Conservation (phyloP, 2,329 filamentous ascomycete genomes). For the Aspergillus alliaceus region DNA sequence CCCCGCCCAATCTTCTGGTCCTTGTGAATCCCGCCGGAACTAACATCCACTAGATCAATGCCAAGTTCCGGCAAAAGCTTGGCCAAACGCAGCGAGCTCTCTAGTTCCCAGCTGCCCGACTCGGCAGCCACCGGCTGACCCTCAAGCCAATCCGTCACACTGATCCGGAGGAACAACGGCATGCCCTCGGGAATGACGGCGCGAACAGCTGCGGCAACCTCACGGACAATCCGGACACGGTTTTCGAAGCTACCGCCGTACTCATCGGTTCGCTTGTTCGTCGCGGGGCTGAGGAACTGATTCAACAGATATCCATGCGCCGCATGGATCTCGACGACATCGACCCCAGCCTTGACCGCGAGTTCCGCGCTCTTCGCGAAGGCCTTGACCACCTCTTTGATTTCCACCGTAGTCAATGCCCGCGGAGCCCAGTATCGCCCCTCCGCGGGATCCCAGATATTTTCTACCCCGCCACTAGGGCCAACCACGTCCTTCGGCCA, state of each 20-base stretch:
- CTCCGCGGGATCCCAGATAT: slow-evolving; percentile 58
- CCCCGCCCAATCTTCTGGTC: slow-evolving; percentile 46
- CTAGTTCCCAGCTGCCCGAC: slow-evolving; percentile 41
- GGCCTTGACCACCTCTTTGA: slow-evolving; percentile 60
- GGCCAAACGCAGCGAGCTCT: slow-evolving; percentile 40
- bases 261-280: slow-evolving; percentile 64
- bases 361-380: slow-evolving; percentile 60
- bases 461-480: slow-evolving; percentile 43
- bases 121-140: slow-evolving; percentile 24
- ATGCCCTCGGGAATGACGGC: slow-evolving; percentile 62
- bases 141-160: slow-evolving; percentile 72
- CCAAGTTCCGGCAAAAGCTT: slow-evolving; percentile 43
- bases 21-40: slow-evolving; percentile 46
- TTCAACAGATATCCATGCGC: slow-evolving; percentile 77
- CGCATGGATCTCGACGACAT: slow-evolving; percentile 75
- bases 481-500: slow-evolving; percentile 52
- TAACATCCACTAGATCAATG: slow-evolving; percentile 48
- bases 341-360: slow-evolving; percentile 68
- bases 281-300: slow-evolving; percentile 66
- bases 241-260: slow-evolving; percentile 59
- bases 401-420: slow-evolving; percentile 66
- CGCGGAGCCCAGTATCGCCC: slow-evolving; percentile 59
- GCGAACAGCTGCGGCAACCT: slow-evolving; percentile 62
- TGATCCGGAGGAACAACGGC: slow-evolving; percentile 71
- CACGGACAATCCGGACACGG: slow-evolving; percentile 64